phyloP scores from a whole-genome alignment of 768 basidiomycete species.

The Jaapia argillacea region DNA sequence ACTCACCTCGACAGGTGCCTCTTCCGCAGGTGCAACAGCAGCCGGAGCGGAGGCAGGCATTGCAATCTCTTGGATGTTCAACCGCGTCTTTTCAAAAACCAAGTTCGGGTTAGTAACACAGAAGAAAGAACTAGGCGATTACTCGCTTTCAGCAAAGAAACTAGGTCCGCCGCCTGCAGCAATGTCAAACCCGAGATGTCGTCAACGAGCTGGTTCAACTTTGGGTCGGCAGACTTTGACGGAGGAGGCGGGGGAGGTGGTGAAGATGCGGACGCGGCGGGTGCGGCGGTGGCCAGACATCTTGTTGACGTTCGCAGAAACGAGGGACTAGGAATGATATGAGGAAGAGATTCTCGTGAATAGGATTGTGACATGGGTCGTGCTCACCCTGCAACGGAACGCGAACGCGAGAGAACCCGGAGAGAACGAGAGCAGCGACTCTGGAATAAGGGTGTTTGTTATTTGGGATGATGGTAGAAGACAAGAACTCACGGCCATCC shows the following conservation, averaged over 20 bases:
- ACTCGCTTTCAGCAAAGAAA: slow-evolving; percentile 78
- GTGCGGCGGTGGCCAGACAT: slow-evolving; percentile 45
- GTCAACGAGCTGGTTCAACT: slow-evolving; percentile 78
- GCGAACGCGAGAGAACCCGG: background rate
- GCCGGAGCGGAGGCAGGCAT: slow-evolving; percentile 71
- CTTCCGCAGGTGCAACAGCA: slow-evolving; percentile 46
- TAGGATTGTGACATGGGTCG: background rate
- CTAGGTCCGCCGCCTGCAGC: slow-evolving; percentile 92
- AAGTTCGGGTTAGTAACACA: background rate
- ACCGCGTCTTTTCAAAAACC: slow-evolving; percentile 45
- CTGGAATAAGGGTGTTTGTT: background rate
- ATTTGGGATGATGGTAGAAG: too few species aligned
- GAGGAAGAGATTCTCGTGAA: too few species aligned
- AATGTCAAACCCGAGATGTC: slow-evolving; percentile 84
- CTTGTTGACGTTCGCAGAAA: too few species aligned
- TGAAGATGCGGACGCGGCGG: slow-evolving; percentile 30
- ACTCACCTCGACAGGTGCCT: slow-evolving; percentile 54
- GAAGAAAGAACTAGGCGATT: background rate
- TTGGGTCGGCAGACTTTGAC: slow-evolving; percentile 43
- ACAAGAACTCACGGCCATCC: background rate
- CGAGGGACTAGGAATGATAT: background rate
- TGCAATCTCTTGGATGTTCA: slow-evolving; percentile 97
- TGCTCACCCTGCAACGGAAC: background rate
- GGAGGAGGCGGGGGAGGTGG: slow-evolving; percentile 33
- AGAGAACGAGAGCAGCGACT: background rate